phyloP scores from a whole-genome alignment of 768 basidiomycete species.

The Candolleomyces efflorescens region DNA sequence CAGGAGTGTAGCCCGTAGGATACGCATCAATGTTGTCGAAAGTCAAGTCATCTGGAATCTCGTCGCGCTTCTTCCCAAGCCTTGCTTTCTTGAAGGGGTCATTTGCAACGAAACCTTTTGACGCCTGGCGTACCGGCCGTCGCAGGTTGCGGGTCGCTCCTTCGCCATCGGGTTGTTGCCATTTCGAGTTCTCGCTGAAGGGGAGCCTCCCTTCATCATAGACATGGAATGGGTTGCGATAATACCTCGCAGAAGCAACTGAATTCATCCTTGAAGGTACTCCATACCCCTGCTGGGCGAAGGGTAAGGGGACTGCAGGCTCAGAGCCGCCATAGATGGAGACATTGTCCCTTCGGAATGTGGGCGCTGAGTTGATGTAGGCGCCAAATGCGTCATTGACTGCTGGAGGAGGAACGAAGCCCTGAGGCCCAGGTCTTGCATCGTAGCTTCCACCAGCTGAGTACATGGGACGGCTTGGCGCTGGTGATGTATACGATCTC shows the following conservation, averaged over 20 bases:
- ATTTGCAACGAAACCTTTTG: neutral
- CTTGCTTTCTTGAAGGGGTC: neutral
- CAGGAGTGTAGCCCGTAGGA: neutral
- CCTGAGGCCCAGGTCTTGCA: neutral
- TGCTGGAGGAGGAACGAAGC: neutral
- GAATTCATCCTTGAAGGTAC: neutral
- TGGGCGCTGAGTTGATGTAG: neutral
- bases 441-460: neutral
- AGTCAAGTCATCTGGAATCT: neutral
- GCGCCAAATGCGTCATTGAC: neutral
- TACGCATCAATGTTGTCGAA: neutral
- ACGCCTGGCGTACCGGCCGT: neutral
- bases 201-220: neutral
- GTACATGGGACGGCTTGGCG: neutral
- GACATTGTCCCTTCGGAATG: neutral
- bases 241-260: neutral
- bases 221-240: neutral
- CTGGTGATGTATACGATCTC: neutral
- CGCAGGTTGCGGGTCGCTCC: neutral
- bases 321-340: neutral
- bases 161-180: neutral
- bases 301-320: neutral
- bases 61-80: neutral
- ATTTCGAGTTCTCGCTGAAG: neutral
- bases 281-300: neutral